These are phyloP conservation scores for Pseudocercospora musae DNA, from an alignment of 2,329 filamentous ascomycete genomes.

Conservation along the genomic window DNA sequence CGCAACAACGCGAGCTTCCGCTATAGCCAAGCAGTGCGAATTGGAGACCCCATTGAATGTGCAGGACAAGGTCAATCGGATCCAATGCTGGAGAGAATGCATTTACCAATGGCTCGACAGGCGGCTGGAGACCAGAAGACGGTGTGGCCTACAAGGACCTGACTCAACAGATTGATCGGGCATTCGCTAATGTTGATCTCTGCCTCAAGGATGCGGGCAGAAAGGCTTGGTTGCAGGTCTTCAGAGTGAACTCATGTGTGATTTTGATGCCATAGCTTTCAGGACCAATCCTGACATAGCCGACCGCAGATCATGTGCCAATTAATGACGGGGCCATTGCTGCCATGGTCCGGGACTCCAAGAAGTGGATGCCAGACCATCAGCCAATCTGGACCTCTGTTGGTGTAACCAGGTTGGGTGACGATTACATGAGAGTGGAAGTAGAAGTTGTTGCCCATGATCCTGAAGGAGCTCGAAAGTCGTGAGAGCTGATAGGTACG, in stretches of 20 bases:
- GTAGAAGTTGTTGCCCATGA: slow-evolving; percentile 49
- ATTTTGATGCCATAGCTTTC: background rate
- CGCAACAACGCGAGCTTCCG: slow-evolving; percentile 33
- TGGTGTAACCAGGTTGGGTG: slow-evolving; percentile 48
- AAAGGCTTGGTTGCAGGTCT: slow-evolving; percentile 56
- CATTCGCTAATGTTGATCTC: slow-evolving; percentile 57
- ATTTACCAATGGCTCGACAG: slow-evolving; percentile 18
- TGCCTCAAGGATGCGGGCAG: slow-evolving; percentile 53
- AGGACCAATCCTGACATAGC: background rate
- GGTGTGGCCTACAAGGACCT: slow-evolving; percentile 24
- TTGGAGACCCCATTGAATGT: slow-evolving; percentile 36
- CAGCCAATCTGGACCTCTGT: slow-evolving; percentile 55
- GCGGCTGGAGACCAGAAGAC: slow-evolving; percentile 36
- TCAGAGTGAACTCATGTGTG: slow-evolving; percentile 29
- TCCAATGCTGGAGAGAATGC: background rate
- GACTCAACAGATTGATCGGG: slow-evolving; percentile 38
- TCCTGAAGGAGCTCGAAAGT: slow-evolving; percentile 1
- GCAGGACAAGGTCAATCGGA: slow-evolving; percentile 36
- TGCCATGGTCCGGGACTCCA: slow-evolving; percentile 48
- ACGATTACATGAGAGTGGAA: slow-evolving; percentile 55
- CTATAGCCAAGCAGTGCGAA: slow-evolving; percentile 38
- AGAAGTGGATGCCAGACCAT: slow-evolving; percentile 52
- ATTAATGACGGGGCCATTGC: slow-evolving; percentile 28
- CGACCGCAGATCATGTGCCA: slow-evolving; percentile 20
- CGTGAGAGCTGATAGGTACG: background rate